Evolutionary conservation across 2,329 filamentous ascomycete species (phyloP), one percentile per base, ranked within the genome.

Genomic region (Fusarium virguliforme): DNA sequence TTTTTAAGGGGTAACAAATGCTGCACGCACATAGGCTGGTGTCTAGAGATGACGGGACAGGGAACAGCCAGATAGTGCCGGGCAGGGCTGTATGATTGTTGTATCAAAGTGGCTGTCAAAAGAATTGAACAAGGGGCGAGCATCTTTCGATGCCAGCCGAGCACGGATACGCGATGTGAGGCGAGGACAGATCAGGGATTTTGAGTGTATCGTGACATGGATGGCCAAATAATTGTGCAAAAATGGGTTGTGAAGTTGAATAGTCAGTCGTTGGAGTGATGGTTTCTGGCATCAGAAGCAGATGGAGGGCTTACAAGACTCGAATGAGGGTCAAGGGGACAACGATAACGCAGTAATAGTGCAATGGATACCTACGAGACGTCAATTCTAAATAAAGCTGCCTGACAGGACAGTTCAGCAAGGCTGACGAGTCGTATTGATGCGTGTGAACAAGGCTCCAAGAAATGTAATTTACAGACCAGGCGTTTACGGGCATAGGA

Each of bases 1-100:
- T 72, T 61, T 18, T 61, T 64, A 22, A 70, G 62, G 48, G 65
- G 18, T 26, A 57, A 60, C 22, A 26, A 18, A 38, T 24, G 26
- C 57, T 37, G 18, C 22, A 46, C 22, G 51, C 24, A 34, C 26
- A 70, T 30, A 65, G 51, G 53, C 26, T 24, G 40, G 50, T 41
- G 35, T 43, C 30, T 53, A 53, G 28, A 56, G 24, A 46, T 48
- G 22, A 67, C n/a, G 46, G 18, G 30, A 32, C 35, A 58, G 32
- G 57, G 48, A 56, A 62, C 46, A 40, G 37, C 32, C 40, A 46
- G 55, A 55, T 28, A 55, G 55, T n/a, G 56, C 37, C 35, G 34
- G 40, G 56, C 37, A 30, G 34, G 40, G 48, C 48, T 50, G 22
- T 48, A 26, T 48, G 26, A 18, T 51, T 35, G 30, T 35, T 41